These are phyloP conservation scores for Ustilago trichophora DNA, from an alignment of 1,284 basidiomycete genomes.

Conservation along the genomic window DNA sequence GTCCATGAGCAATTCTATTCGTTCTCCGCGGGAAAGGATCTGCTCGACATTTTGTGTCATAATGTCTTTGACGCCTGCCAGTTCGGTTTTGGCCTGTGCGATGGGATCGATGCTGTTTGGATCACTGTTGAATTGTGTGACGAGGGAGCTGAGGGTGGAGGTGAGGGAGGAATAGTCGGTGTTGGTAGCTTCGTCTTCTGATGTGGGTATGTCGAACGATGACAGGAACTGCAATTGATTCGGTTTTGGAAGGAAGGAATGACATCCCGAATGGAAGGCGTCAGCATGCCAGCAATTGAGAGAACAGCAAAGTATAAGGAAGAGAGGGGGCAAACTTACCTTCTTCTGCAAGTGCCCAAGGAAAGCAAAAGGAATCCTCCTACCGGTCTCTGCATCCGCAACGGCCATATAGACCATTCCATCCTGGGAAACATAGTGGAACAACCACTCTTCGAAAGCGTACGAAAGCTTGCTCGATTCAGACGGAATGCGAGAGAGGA, in stretches of 20 bases:
- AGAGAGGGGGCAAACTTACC: conserved; percentile 67
- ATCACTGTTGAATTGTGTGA: conserved; percentile 80
- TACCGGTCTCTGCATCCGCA: conserved; percentile 79
- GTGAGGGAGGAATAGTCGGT: conserved; percentile 34
- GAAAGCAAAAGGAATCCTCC: conserved; percentile 91
- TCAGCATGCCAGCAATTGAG: no score
- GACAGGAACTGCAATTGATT: conserved; percentile 47
- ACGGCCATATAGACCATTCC: conserved; percentile 86
- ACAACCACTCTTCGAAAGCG: conserved; percentile 77
- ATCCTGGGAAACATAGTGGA: conserved; percentile 79
- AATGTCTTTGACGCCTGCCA: conserved; percentile 93
- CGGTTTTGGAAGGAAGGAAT: no score
- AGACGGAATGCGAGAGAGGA: conserved; percentile 91
- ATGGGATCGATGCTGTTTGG: conserved; percentile 88
- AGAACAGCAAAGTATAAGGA: background rate
- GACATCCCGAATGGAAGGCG: no score
- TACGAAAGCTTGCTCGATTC: conserved; percentile 92
- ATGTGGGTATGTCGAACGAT: conserved; percentile 18
- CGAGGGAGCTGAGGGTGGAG: conserved; percentile 61
- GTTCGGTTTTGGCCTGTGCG: conserved; percentile 84
- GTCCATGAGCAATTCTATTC: conserved; percentile 94
- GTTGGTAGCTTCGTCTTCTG: background rate
- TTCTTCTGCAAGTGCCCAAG: conserved; percentile 83
- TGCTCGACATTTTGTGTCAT: conserved; percentile 78
- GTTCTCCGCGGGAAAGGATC: conserved; percentile 90